Evolutionary conservation across 352 stramenopile species (phyloP), one percentile per base, ranked within the genome.

Genomic region (Pythium rhizo-oryzae): DNA sequence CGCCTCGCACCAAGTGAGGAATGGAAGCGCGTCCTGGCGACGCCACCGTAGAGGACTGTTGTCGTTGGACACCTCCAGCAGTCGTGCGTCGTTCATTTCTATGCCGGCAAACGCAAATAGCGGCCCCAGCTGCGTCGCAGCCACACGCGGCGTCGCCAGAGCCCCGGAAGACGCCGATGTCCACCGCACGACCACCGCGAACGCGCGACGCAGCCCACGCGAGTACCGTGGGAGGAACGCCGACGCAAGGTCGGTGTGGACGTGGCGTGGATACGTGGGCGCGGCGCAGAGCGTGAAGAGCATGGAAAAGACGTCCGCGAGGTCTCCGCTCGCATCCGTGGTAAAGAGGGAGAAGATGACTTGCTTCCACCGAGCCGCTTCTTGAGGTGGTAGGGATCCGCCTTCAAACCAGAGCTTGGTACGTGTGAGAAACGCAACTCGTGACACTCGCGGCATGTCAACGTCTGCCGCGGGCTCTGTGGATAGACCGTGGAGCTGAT

Each of bases 321-420:
- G n/a, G 8, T 52, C 18, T 11, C 35, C 16, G 13, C 28, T 47
- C 0, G 33, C 15, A 4, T 47, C 50, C 18, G 16, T 28, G 15
- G 62, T 24, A 51, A 84, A 82, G 15, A 90, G 70, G 21, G 65
- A 51, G n/a, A 82, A 80, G 11, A 81, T 28, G n/a, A 87, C 11
- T 21, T 39, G 3, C 65, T 64, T 65, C 76, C 81, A 25, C 77
- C 18, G 11, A 8, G 35, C 50, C 8, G 35, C 41, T n/a, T 44
- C 33, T 8, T 37, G n/a, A 1, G 1, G 5, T 12, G 51, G 9
- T 1, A 37, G n/a, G 3, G 15, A 28, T 16, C 47, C 43, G 43
- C 49, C 18, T 59, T 85, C 72, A 59, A 84, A 87, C 80, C 82
- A 89, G 25, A 86, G 56, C 15, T 72, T 78, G 1, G 86, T 54